These are phyloP conservation scores for Ceraceosorus guamensis DNA, from an alignment of 1,284 basidiomycete species.

Conservation along the genomic window DNA sequence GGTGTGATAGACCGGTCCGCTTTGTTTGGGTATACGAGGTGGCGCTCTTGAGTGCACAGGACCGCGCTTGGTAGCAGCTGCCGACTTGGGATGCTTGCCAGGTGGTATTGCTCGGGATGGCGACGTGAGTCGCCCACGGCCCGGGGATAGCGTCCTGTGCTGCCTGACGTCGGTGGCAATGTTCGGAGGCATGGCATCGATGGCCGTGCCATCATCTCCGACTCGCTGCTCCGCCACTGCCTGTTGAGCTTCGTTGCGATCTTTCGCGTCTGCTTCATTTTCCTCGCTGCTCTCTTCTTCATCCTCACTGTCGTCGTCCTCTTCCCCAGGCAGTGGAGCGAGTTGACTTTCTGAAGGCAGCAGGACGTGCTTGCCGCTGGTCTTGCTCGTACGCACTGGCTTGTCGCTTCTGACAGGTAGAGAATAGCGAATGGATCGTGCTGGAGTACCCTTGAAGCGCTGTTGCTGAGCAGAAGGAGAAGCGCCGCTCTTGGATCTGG, in stretches of 20 bases:
- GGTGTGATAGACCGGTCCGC: constrained; percentile 40
- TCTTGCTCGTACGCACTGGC: constrained; percentile 75
- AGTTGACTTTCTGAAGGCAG: constrained; percentile 86
- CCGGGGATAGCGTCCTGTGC: neutral
- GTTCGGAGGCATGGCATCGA: neutral
- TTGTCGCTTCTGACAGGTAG: constrained; percentile 45
- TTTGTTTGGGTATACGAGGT: constrained; percentile 15
- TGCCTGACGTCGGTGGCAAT: too few relatives aligned
- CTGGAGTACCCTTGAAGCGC: constrained; percentile 42
- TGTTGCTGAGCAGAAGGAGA: constrained; percentile 14
- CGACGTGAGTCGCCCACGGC: neutral
- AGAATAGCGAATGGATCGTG: constrained; percentile 41
- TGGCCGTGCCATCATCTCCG: constrained; percentile 3
- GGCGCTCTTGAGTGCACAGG: constrained; percentile 12
- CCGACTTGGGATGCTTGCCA: neutral
- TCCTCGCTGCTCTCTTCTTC: constrained; percentile 38
- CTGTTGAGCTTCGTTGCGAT: constrained; percentile 35
- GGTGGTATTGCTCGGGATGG: neutral
- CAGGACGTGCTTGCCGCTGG: constrained; percentile 80
- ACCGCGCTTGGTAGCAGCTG: neutral
- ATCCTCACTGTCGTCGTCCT: constrained; percentile 51
- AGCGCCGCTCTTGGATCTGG: neutral
- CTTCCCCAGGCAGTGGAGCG: constrained; percentile 58
- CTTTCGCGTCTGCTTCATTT: constrained; percentile 44
- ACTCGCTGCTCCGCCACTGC: constrained; percentile 10